A percentile compares a stretch with the other conserved stretches of the same genome.
Evolutionary conservation across 768 basidiomycete species (phyloP).

Genomic region (Tylopilus intermedius): DNA sequence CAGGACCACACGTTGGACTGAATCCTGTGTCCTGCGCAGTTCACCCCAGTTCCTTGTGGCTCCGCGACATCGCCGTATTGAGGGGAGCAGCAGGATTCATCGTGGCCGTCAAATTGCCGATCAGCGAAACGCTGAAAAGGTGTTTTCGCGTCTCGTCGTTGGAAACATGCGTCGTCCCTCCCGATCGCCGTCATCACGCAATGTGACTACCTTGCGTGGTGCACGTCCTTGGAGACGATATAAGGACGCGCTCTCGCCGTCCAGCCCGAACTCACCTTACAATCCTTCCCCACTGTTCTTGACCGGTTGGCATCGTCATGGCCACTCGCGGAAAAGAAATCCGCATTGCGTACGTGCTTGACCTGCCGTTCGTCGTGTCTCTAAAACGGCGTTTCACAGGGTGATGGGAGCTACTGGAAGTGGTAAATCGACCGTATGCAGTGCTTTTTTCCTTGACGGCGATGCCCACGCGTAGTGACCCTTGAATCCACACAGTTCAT

Average conservation of each 20-base stretch:
- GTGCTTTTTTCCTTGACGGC: background rate
- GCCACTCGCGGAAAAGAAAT: conserved; percentile 27
- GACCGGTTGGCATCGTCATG: conserved; percentile 15
- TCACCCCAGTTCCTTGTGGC: background rate
- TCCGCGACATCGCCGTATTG: conserved; percentile 19
- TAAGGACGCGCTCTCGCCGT: conserved; percentile 6
- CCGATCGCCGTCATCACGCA: conserved; percentile 5
- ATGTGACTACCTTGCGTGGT: conserved; percentile 15
- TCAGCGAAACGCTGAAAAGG: conserved; percentile 21
- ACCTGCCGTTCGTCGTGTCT: background rate
- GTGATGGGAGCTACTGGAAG: conserved; percentile 35
- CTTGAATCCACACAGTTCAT: conserved; percentile 39
- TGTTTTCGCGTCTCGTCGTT: conserved; percentile 7
- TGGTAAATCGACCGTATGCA: conserved; percentile 34
- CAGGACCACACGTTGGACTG: conserved; percentile 2
- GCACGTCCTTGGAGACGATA: conserved; percentile 10
- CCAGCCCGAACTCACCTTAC: background rate
- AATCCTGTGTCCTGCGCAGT: conserved; percentile 5
- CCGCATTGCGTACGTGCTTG: conserved; percentile 28
- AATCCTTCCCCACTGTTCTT: background rate
- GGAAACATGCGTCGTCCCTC: conserved; percentile 10
- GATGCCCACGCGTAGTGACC: conserved; percentile 1
- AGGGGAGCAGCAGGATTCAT: conserved; percentile 22
- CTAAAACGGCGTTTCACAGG: conserved; percentile 17
- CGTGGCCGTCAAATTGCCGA: conserved; percentile 25